Percentiles rank a stretch among this genome's conserved stretches.
Evolutionary conservation across 192 early-diverging fungal genomes (phyloP).

Genomic region (Entomortierella chlamydospora): DNA sequence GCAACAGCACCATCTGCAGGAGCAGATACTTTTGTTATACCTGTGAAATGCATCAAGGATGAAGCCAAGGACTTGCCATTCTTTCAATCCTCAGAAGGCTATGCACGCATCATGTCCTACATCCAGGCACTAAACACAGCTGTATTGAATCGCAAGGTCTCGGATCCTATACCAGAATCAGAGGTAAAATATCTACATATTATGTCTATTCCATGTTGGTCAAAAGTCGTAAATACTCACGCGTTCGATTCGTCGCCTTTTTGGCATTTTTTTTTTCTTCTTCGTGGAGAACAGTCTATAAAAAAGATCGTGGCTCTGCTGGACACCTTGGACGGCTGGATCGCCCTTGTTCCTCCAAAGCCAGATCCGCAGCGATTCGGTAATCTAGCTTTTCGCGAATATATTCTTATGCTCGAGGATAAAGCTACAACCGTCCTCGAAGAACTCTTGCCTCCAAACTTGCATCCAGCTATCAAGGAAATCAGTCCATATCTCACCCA

Average conservation of each 20-base stretch:
- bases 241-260: no score
- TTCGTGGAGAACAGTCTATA: slow-evolving; percentile 47
- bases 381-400: slow-evolving; percentile 90
- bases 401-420: slow-evolving; percentile 58
- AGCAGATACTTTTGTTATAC: slow-evolving; percentile 12
- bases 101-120: slow-evolving; percentile 77
- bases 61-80: slow-evolving; percentile 57
- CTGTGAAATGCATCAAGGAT: slow-evolving; percentile 50
- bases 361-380: slow-evolving; percentile 86
- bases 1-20: slow-evolving; percentile 5
- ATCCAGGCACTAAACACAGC: slow-evolving; percentile 77
- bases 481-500: slow-evolving; percentile 76
- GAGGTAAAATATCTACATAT: no score
- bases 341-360: slow-evolving; percentile 83
- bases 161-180: slow-evolving; percentile 66
- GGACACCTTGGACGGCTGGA: slow-evolving; percentile 73
- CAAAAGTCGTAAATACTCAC: no score
- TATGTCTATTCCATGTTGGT: no score
- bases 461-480: slow-evolving; percentile 73
- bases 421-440: slow-evolving; percentile 43
- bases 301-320: slow-evolving; percentile 69
- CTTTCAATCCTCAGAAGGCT: slow-evolving; percentile 72
- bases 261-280: slow-evolving; percentile 4
- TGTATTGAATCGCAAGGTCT: slow-evolving; percentile 71
- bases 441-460: slow-evolving; percentile 35